Evolutionary conservation across 495 filamentous ascomycete genomes (phyloP), one percentile per base, ranked within the genome.

Genomic region (Opeltia flavorubescens): DNA sequence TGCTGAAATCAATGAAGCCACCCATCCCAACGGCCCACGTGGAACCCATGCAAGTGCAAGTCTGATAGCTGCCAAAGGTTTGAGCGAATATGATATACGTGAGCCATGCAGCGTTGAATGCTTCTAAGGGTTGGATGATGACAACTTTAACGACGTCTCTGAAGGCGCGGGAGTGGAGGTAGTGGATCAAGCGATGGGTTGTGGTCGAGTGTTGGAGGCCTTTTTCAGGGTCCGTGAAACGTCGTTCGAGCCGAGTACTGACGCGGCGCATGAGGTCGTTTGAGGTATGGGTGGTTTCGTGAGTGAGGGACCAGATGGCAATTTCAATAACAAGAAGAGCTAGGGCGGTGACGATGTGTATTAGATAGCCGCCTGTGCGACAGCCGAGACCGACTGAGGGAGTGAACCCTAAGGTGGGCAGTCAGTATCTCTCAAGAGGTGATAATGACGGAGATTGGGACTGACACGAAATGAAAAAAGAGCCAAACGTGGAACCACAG

Each of bases 1-100:
- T 31, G 18, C 31, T 15, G 36, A 63, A 55, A 33, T 63, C 58
- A 23, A 62, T 48, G 31, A 61, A 64, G 21, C 62, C 59, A 21
- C 55, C 55, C 9, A 9, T 9, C n/a, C 27, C 43, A 15, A 27
- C 33, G 9, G 41, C 51, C 56, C 57, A 63, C 12, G 25, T 54
- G 36, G 45, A 47, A 6, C 41, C 47, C 49, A 57, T 50, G 46
- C 62, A 64, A 11, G 50, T 46, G 41, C 62, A 65, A 24, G 47
- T 64, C 20, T 56, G 39, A 44, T 61, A 62, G 12, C 29, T n/a
- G 27, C 62, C 62, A 26, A 62, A 48, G 11, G 62, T 64, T 47
- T 65, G 62, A 4, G 62, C 57, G 20, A 62, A 25, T 9, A 55
- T 51, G 38, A 59, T 60, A 44, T 64, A 65, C 17, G 52, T n/a